Percentiles rank a stretch among this genome's conserved stretches.
Conservation (phyloP, 768 basidiomycete species). For the Leccinum arenicola region DNA sequence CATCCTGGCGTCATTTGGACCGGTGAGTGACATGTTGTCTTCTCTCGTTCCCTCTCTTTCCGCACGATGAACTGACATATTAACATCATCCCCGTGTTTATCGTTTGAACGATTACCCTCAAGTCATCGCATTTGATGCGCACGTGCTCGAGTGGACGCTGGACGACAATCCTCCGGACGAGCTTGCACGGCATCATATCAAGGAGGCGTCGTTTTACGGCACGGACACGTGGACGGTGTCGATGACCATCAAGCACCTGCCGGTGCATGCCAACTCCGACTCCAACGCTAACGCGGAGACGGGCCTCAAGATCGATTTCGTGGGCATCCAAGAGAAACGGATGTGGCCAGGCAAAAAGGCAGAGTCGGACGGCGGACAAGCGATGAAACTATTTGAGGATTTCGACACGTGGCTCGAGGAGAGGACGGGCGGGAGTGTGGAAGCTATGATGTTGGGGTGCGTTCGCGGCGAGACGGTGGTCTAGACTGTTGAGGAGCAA, state of each 20-base stretch:
- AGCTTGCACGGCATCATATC: constrained; percentile 79
- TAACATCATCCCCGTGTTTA: no score
- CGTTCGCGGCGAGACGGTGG: constrained; percentile 55
- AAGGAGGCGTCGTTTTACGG: constrained; percentile 91
- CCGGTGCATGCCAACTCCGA: background rate
- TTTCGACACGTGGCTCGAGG: constrained; percentile 74
- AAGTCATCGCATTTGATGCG: constrained; percentile 87
- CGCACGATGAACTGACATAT: background rate
- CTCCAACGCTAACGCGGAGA: background rate
- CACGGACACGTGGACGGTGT: constrained; percentile 65
- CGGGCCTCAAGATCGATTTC: constrained; percentile 61
- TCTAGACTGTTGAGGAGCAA: constrained; percentile 27
- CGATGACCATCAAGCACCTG: constrained; percentile 64
- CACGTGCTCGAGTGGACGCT: constrained; percentile 85
- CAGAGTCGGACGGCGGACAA: constrained; percentile 46
- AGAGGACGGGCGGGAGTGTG: constrained; percentile 58
- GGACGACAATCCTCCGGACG: constrained; percentile 73
- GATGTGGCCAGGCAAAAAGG: constrained; percentile 76
- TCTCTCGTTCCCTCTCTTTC: background rate
- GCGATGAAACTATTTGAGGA: constrained; percentile 73
- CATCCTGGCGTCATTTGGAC: constrained; percentile 90
- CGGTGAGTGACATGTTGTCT: constrained; percentile 37
- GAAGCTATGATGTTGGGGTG: constrained; percentile 70
- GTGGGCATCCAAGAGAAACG: constrained; percentile 79
- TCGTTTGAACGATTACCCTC: background rate